Conservation (phyloP, 2,329 filamentous ascomycete genomes). For the Paramyrothecium roridum region DNA sequence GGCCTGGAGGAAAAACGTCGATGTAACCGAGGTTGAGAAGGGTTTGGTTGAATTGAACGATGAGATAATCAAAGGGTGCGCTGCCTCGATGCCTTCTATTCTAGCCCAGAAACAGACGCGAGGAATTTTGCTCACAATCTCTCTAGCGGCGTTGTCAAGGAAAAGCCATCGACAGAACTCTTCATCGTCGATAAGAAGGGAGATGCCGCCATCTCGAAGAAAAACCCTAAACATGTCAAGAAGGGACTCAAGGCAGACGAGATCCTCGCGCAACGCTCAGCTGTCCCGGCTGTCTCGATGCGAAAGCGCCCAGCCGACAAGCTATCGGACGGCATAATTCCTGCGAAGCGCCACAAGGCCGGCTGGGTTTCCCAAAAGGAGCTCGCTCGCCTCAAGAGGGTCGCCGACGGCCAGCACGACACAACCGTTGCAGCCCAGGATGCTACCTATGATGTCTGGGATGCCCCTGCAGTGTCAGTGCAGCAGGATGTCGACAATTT, state of each 20-base stretch:
- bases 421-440: constrained; percentile 53
- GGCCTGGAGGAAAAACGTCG: constrained; percentile 97
- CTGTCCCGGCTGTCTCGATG: constrained; percentile 72
- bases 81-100: not conserved
- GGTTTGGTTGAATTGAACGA: constrained; percentile 83
- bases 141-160: constrained; percentile 74
- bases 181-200: constrained; percentile 80
- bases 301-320: constrained; percentile 73
- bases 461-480: constrained; percentile 32
- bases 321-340: constrained; percentile 69
- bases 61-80: constrained; percentile 85
- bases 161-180: constrained; percentile 78
- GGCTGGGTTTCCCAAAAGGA: constrained; percentile 85
- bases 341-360: constrained; percentile 71
- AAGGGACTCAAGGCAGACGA: constrained; percentile 88
- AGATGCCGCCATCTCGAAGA: constrained; percentile 62
- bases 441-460: constrained; percentile 79
- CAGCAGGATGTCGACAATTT: constrained; percentile 49
- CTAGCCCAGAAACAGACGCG: not conserved
- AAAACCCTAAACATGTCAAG: constrained; percentile 61
- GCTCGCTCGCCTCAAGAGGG: constrained; percentile 69
- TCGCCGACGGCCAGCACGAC: constrained; percentile 72
- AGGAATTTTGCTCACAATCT: not conserved
- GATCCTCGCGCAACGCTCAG: constrained; percentile 82
- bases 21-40: constrained; percentile 79